Evolutionary conservation across 148 eudicot genomes (phyloP), one percentile per base, ranked within the genome.

Genomic region (Selenicereus undatus): DNA sequence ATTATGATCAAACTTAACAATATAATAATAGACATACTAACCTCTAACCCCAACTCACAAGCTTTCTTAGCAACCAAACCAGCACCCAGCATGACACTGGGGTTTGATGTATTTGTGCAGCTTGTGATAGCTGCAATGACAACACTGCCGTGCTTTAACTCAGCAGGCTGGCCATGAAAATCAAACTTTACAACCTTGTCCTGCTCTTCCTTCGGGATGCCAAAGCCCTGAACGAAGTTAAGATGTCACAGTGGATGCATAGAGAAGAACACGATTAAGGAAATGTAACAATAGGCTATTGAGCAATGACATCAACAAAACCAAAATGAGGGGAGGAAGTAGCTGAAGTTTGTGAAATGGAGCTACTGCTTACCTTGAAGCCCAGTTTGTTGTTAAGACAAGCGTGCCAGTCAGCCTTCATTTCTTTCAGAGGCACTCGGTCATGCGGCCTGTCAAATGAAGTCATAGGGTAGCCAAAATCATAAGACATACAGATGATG

Each of bases 71-170:
- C 97, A 84, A 95, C 97, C 87, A 95, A 91, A 84, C 84, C 97
- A 89, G 99, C 99, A 83, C 97, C 99, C 87, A 95, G 87, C 99
- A 95, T 94, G 79, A 96, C 99, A 90, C 93, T 97, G 11, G 98
- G 96, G 86, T 97, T 97, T 26, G 99, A 95, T 74, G 99, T 95
- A 88, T 95, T 95, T n/a, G 99, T 95, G 86, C 99, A 95, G 70
- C 99, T 95, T 73, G 99, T 95, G 50, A 95, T 95, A 73, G 99
- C 99, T 65, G 99, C 97, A 73, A 95, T 95, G 65, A 95, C 99
- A 82, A 95, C 97, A 79, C 97, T 95, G 45, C 98, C 98, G 86
- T 93, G 97, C 86, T 87, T 93, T 78, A 93, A 85, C 79, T 95
- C 94, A 86, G 98, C 99, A 83, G 91, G 90, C 85, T 92, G 94